These are phyloP conservation scores for Boletus barrowsii DNA, from an alignment of 768 basidiomycete genomes.

Conservation along the genomic window DNA sequence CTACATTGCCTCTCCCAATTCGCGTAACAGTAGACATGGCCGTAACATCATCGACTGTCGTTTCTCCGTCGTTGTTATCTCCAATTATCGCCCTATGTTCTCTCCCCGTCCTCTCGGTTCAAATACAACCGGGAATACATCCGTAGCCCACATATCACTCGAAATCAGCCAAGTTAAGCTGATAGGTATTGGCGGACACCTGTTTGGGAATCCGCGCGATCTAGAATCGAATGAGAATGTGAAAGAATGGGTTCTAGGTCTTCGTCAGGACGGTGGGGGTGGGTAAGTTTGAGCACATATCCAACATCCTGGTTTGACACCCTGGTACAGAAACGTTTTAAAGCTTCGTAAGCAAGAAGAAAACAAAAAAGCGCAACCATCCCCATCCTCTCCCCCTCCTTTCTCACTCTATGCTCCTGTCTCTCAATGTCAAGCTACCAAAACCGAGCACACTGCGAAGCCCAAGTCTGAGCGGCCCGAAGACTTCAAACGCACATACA, in stretches of 20 bases:
- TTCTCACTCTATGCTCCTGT: background rate
- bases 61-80: constrained; percentile 47
- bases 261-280: constrained; percentile 54
- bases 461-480: constrained; percentile 5
- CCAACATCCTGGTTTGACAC: background rate
- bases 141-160: constrained; percentile 45
- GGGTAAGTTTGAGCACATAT: constrained; percentile 44
- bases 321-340: constrained; percentile 37
- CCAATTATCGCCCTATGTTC: constrained; percentile 49
- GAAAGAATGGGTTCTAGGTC: constrained; percentile 51
- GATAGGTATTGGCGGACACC: constrained; percentile 40
- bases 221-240: constrained; percentile 43
- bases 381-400: constrained; percentile 9
- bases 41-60: constrained; percentile 44
- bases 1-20: constrained; percentile 1
- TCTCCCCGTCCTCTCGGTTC: constrained; percentile 47
- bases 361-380: constrained; percentile 2
- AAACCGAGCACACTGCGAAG: constrained; percentile 2
- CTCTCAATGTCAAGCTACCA: background rate
- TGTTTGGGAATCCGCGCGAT: constrained; percentile 50
- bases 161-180: constrained; percentile 45
- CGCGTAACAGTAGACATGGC: constrained; percentile 19
- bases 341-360: constrained; percentile 43
- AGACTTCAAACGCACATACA: constrained; percentile 14
- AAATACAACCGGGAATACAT: constrained; percentile 38